Conservation (phyloP, 331 rosid species). For the Prunus yedoensis region DNA sequence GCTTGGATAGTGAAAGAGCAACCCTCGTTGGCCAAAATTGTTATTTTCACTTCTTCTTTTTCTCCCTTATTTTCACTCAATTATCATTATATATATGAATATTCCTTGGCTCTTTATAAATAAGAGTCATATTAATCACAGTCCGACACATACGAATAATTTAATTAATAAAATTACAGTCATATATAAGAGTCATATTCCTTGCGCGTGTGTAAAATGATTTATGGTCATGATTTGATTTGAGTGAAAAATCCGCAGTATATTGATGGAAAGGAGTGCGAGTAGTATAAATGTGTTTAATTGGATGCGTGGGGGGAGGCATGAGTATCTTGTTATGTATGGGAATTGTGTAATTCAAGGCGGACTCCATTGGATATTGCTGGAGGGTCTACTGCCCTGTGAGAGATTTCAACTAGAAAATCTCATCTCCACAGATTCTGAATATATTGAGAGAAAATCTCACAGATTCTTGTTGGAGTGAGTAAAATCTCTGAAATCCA, state of each 20-base stretch:
- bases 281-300: neutral
- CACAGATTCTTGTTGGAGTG: neutral
- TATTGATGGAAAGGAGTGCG: conserved; percentile 6
- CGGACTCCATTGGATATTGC: conserved; percentile 31
- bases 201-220: no score
- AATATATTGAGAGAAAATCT: neutral
- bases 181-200: no score
- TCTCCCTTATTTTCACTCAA: no score
- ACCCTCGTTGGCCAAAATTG: no score
- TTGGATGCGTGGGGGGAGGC: conserved; percentile 28
- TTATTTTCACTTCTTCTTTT: no score
- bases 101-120: no score
- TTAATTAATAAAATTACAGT: no score
- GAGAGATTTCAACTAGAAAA: neutral
- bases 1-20: no score
- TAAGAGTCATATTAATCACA: no score
- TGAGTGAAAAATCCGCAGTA: neutral
- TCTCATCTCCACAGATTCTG: conserved; percentile 11
- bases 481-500: conserved; percentile 3
- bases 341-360: conserved; percentile 49
- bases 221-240: neutral
- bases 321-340: conserved; percentile 35
- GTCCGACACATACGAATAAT: no score
- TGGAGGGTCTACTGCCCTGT: neutral
- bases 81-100: no score